phyloP scores from a whole-genome alignment of 106 monocot genomes.

The Apostasia shenzhenica region DNA sequence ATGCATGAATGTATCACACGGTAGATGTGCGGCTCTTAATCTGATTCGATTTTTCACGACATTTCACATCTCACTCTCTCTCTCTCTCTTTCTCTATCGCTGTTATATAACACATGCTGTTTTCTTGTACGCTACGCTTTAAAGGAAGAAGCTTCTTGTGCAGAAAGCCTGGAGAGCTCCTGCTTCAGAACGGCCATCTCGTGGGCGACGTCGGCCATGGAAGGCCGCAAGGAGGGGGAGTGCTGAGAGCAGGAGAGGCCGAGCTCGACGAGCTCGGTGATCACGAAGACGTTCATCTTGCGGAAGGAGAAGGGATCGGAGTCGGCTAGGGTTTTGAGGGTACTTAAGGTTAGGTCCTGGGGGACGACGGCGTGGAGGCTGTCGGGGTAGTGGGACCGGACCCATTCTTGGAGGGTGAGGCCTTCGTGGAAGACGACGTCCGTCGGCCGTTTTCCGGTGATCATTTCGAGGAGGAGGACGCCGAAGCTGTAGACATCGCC shows the following conservation, averaged over 20 bases:
- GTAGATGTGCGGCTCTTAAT: too few species aligned
- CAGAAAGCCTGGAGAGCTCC: slow-evolving; percentile 23
- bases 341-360: slow-evolving; percentile 13
- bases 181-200: slow-evolving; percentile 36
- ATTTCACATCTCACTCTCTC: too few species aligned
- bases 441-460: slow-evolving; percentile 66
- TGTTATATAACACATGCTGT: too few species aligned
- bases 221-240: slow-evolving; percentile 33
- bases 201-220: slow-evolving; percentile 52
- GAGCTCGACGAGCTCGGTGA: slow-evolving; percentile 35
- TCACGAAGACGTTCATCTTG: slow-evolving; percentile 13
- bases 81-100: too few species aligned
- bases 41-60: too few species aligned
- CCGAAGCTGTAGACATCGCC: slow-evolving; percentile 94
- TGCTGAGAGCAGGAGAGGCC: slow-evolving; percentile 33
- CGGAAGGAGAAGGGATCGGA: background rate
- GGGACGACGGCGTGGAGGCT: slow-evolving; percentile 10
- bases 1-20: too few species aligned
- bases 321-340: background rate
- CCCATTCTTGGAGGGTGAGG: slow-evolving; percentile 57
- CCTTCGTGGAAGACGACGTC: slow-evolving; percentile 47
- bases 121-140: too few species aligned
- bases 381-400: slow-evolving; percentile 30
- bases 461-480: slow-evolving; percentile 64
- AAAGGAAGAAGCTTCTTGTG: too few species aligned